phyloP scores from a whole-genome alignment of 805 yeast species.

The Metschnikowia corniflorae region DNA sequence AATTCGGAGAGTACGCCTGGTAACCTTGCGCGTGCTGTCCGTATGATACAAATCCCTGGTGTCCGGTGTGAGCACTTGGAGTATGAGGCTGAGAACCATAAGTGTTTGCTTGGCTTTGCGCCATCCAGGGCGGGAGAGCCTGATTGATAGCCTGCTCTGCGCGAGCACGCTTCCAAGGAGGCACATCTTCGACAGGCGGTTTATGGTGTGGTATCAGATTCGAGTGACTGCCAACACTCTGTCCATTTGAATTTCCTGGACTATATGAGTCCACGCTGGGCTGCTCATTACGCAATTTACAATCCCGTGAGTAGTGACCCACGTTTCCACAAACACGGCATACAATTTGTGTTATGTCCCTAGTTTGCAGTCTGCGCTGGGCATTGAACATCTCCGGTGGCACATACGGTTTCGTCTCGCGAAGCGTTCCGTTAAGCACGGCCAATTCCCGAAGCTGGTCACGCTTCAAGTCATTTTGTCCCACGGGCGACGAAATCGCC shows the following conservation, averaged over 20 bases:
- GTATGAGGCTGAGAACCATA: too few relatives aligned
- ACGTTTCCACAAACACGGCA: conserved; percentile 76
- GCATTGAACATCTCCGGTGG: conserved; percentile 37
- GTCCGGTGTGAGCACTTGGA: too few relatives aligned
- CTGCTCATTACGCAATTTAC: conserved; percentile 39
- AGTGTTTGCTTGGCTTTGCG: conserved; percentile 1
- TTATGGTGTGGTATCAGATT: conserved; percentile 1
- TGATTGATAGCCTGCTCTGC: neutral
- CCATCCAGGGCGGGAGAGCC: conserved; percentile 5
- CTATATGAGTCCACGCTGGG: conserved; percentile 2
- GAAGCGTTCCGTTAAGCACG: conserved; percentile 85
- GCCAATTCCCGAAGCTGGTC: conserved; percentile 92
- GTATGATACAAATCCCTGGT: too few relatives aligned
- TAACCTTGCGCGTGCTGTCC: too few relatives aligned
- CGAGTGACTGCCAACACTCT: neutral
- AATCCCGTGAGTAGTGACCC: conserved; percentile 90
- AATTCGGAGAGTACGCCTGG: too few relatives aligned
- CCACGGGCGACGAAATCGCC: conserved; percentile 87
- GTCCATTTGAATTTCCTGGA: conserved; percentile 1
- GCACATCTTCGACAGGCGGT: conserved; percentile 4
- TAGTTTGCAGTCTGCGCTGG: conserved; percentile 23
- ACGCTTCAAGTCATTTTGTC: conserved; percentile 87
- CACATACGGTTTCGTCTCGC: conserved; percentile 66
- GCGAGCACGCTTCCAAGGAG: conserved; percentile 9
- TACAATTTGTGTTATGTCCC: conserved; percentile 52